These are phyloP conservation scores for Taxawa tesnikishii DNA, from an alignment of 2,329 filamentous ascomycete genomes.

Conservation along the genomic window DNA sequence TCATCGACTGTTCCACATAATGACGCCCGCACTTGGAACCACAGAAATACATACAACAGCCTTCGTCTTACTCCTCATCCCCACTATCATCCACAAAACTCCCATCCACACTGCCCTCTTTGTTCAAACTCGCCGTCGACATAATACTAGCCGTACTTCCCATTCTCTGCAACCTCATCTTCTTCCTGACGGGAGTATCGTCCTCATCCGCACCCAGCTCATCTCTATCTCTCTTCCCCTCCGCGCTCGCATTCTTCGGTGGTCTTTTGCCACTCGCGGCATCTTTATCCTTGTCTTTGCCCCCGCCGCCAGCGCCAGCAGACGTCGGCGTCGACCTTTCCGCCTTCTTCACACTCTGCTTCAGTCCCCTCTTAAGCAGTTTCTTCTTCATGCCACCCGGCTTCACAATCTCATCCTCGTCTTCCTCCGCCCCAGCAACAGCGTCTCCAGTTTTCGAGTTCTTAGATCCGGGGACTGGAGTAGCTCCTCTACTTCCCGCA, in stretches of 20 bases:
- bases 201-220: constrained; percentile 20
- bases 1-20: too few species aligned
- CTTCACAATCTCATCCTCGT: constrained; percentile 16
- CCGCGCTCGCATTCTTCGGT: constrained; percentile 11
- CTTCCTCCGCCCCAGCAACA: constrained; percentile 1
- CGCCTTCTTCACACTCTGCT: constrained; percentile 32
- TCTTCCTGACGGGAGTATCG: constrained; percentile 19
- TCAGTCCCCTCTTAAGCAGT: constrained; percentile 25
- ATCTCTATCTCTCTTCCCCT: constrained; percentile 21
- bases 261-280: constrained; percentile 13
- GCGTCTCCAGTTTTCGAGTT: constrained; percentile 11
- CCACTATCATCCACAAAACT: constrained; percentile 21
- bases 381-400: constrained; percentile 20
- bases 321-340: constrained; percentile 18
- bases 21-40: too few species aligned
- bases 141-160: constrained; percentile 21
- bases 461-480: constrained; percentile 16
- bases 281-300: constrained; percentile 19
- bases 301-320: constrained; percentile 14
- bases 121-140: constrained; percentile 11
- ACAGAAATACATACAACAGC: too few species aligned
- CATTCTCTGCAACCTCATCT: constrained; percentile 22
- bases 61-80: constrained; percentile 17
- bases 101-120: constrained; percentile 21
- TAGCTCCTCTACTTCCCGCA: constrained; percentile 18